Evolutionary conservation across 2,329 filamentous ascomycete species (phyloP), one percentile per base, ranked within the genome.

Genomic region (Penicillium sp.): DNA sequence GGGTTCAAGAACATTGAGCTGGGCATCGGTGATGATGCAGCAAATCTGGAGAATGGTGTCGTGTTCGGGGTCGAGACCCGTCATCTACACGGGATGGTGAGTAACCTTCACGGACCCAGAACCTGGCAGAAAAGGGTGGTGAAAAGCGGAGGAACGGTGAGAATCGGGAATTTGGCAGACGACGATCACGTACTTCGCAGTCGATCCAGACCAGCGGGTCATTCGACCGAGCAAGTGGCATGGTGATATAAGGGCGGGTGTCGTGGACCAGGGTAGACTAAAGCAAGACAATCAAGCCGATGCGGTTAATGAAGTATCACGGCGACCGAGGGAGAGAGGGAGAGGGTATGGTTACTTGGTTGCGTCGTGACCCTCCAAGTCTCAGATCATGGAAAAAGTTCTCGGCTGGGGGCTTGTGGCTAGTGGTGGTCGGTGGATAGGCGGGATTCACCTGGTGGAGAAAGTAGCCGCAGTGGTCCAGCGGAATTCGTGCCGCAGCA

Each of bases 11-110:
- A 94, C 68, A 48, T 87, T 79, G 18, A 98, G 80, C 52, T 89
- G 76, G 45, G 82, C 79, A 57, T 90, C 86, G 6, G 93, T 98
- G 65, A 98, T 81, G 69, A 94, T 85, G 73, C 90, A 96, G 69
- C 86, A 91, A 48, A 97, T 86, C 61, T 95, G 90, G 63, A 97
- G 82, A 62, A 97, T 93, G 47, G 84, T 83, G 64, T 97, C 91
- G 29, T 75, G 82, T 50, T 86, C 80, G 1, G 84, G 77, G 67
- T 95, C 78, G 6, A 95, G 79, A 24, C 89, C 89, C 29, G 89
- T 97, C 93, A 98, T 98, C 89, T 95, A 38, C 8, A 32, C 5
- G 46, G 25, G 29, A 32, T 32, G 3, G 4, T 32, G 29, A 32
- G 11, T 7, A 32, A 11, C 3, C 7, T 8, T 4, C 0, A 32